A percentile compares a stretch with the other conserved stretches of the same genome.
These are phyloP conservation scores for Begonia loranthoides DNA, from an alignment of 306 rosid species.

Conservation along the genomic window DNA sequence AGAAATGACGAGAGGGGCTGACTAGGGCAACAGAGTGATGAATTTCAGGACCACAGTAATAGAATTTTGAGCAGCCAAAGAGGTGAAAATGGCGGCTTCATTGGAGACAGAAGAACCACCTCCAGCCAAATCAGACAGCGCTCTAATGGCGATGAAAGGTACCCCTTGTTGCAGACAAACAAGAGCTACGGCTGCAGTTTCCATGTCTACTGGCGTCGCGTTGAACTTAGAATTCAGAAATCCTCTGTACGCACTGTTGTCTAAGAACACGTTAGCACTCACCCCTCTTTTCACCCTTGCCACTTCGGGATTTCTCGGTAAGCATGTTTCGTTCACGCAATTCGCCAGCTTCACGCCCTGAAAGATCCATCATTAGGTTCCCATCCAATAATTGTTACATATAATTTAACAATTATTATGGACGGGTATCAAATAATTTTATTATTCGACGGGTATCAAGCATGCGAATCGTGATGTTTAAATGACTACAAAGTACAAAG, in stretches of 20 bases:
- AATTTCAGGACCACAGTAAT: constrained; percentile 12
- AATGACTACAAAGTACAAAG: background rate
- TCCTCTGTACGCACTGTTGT: constrained; percentile 45
- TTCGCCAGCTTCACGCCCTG: constrained; percentile 31
- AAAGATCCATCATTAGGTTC: background rate
- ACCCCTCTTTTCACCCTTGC: constrained; percentile 44
- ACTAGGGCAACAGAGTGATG: too few relatives aligned
- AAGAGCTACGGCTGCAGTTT: constrained; percentile 37
- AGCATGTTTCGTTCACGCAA: constrained; percentile 47
- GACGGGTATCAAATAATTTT: too few relatives aligned
- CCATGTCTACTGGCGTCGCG: constrained; percentile 59
- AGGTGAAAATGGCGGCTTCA: constrained; percentile 27
- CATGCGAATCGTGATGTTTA: background rate
- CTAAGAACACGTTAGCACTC: constrained; percentile 46
- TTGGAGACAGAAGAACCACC: constrained; percentile 53
- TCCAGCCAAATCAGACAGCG: constrained; percentile 69
- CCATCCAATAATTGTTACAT: background rate
- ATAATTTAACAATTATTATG: background rate
- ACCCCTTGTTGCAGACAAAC: constrained; percentile 30
- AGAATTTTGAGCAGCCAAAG: constrained; percentile 21
- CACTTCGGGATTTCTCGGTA: constrained; percentile 39
- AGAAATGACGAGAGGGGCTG: too few relatives aligned
- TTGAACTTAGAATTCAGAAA: constrained; percentile 23
- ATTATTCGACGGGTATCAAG: too few relatives aligned
- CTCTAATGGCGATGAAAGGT: constrained; percentile 50